Base-by-base conservation (phyloP, 306 rosid species). In the Lathyrus oleraceus region DNA sequence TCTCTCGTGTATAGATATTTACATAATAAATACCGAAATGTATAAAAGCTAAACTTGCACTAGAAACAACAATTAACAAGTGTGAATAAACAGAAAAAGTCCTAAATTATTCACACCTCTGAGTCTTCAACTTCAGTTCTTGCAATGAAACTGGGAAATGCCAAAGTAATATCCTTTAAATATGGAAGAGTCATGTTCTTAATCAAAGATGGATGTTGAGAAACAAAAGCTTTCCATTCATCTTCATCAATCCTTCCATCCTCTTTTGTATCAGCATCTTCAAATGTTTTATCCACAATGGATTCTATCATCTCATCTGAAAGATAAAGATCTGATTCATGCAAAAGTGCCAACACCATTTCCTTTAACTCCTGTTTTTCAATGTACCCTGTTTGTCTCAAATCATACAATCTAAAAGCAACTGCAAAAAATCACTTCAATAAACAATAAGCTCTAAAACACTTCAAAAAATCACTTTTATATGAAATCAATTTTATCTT, bases 151-250 rank as follows among this genome's bases (percentile, higher is more conserved):
- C 96, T 92, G 2, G 98, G 98, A 74, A 92, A 92, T 28, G 96
- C 82, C 65, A 88, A 15, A 25, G 93, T 83, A 77, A 92, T 82
- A 62, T 92, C 98, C 89, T 83, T 81, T 62, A 90, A 62, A 78
- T 90, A 90, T 27, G 95, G 96, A 8, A 90, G 80, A 19, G 97
- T 94, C 97, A 94, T 87, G 67, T 94, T 94, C 84, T 87, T 94
- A 21, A 93, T 71, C 70, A 90, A 56, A 69, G 97, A 84, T 17
- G 96, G 98, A 79, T 90, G 81, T 42, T 85, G 85, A 51, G 61
- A 78, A 14, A 90, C 98, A 84, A 81, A 90, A 21, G 75, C 90
- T 79, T 82, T 94, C 98, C 98, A 94, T 77, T 94, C 98, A 19
- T 94, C 96, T 83, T 67, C 84, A 83, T 94, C 97, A 6, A 94